Evolutionary conservation across 164 flowering plant genomes (phyloP).

Genomic region (Magnolia officinalis): DNA sequence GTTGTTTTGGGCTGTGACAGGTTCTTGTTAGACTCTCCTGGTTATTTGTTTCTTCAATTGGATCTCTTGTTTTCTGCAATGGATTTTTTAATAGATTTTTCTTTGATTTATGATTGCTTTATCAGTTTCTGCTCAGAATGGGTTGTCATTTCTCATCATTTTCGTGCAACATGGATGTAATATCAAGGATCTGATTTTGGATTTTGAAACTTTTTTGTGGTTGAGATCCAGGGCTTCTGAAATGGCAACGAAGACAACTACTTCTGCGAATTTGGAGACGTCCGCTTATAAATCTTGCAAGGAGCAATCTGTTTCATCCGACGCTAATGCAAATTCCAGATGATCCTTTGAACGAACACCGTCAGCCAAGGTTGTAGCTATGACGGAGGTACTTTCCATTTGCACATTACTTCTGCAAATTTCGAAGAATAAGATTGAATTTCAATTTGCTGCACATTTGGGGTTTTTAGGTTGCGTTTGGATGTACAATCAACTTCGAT

Average conservation of each 20-base stretch:
- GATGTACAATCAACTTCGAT: neutral
- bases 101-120: no score
- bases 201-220: neutral
- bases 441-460: no score
- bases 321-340: no score
- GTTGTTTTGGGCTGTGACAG: neutral
- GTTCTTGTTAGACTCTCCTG: no score
- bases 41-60: no score
- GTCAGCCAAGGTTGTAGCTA: constrained; percentile 9
- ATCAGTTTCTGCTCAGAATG: no score
- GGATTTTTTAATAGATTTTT: no score
- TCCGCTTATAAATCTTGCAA: neutral
- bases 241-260: neutral
- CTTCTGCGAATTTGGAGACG: neutral
- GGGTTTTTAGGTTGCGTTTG: neutral
- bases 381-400: constrained; percentile 11
- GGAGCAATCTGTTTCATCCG: neutral
- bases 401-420: neutral
- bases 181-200: neutral
- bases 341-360: no score
- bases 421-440: no score
- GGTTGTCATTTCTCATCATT: no score
- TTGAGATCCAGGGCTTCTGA: neutral
- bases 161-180: neutral
- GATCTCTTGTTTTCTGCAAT: no score